Percentiles rank a stretch among this genome's conserved stretches.
phyloP scores from a whole-genome alignment of 202 grass and related monocot species.

The Brachypodium distachyon region DNA sequence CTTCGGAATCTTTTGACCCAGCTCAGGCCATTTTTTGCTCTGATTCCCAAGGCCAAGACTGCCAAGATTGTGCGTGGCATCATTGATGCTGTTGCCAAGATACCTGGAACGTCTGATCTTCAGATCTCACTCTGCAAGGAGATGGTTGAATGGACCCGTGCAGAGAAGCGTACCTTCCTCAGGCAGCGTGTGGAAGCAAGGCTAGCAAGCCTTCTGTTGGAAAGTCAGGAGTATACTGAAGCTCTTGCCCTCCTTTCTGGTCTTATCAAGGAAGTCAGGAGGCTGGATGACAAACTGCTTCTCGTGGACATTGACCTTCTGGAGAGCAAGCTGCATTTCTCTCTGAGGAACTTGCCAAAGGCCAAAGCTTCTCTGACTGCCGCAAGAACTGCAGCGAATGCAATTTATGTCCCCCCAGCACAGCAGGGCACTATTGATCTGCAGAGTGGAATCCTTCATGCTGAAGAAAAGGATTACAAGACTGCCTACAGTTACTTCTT shows the following conservation, averaged over 20 bases:
- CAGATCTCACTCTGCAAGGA: conserved; percentile 83
- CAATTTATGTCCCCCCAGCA: conserved; percentile 73
- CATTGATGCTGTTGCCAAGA: conserved; percentile 75
- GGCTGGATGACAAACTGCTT: conserved; percentile 75
- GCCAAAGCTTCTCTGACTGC: conserved; percentile 77
- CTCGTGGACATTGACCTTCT: conserved; percentile 76
- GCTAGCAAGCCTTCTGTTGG: conserved; percentile 59
- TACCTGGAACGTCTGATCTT: conserved; percentile 68
- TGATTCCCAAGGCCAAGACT: conserved; percentile 80
- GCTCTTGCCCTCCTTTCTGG: conserved; percentile 61
- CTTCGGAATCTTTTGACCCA: conserved; percentile 70
- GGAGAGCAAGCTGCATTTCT: conserved; percentile 90
- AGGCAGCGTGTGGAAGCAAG: conserved; percentile 75
- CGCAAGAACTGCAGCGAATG: conserved; percentile 76
- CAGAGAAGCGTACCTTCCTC: conserved; percentile 74
- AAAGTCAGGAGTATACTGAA: conserved; percentile 66
- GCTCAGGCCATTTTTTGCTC: conserved; percentile 57
- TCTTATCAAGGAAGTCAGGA: conserved; percentile 85
- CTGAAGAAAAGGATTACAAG: conserved; percentile 86
- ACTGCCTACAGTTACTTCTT: conserved; percentile 89
- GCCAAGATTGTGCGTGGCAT: conserved; percentile 77
- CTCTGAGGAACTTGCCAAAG: conserved; percentile 78
- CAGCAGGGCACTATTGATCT: conserved; percentile 82
- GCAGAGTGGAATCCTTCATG: conserved; percentile 81
- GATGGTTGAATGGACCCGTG: conserved; percentile 76